These are phyloP conservation scores for Diaporthe longicolla DNA, from an alignment of 2,329 filamentous ascomycete species.

Conservation along the genomic window DNA sequence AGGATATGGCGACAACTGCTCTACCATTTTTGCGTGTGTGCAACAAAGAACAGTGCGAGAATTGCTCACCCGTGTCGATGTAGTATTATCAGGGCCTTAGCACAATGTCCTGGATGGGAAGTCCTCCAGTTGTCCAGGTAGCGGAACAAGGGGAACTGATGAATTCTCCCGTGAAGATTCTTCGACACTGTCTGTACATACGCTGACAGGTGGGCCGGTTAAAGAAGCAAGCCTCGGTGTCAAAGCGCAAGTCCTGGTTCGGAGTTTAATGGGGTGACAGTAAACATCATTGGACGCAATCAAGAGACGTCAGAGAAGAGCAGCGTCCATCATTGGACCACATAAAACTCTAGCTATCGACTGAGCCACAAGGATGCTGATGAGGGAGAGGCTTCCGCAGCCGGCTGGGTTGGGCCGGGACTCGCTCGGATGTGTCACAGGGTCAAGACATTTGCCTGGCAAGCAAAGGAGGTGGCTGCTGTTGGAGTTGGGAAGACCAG, in stretches of 20 bases:
- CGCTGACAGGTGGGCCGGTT: background rate
- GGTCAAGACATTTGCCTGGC: slow-evolving; percentile 4
- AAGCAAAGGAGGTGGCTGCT: background rate
- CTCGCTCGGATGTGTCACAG: slow-evolving; percentile 11
- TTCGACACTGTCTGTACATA: background rate
- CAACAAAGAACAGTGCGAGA: background rate
- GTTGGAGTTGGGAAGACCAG: background rate
- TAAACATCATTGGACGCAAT: background rate
- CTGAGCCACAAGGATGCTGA: background rate
- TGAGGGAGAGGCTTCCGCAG: background rate
- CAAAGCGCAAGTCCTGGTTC: slow-evolving; percentile 19
- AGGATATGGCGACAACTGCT: background rate
- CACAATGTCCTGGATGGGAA: too few relatives aligned
- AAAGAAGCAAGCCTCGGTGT: slow-evolving; percentile 2
- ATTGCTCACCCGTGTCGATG: background rate
- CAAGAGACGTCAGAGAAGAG: background rate
- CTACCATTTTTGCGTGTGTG: background rate
- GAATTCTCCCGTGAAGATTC: background rate
- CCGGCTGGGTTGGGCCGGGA: slow-evolving; percentile 2
- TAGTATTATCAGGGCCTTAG: background rate
- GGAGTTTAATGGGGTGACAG: slow-evolving; percentile 24
- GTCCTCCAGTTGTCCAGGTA: too few relatives aligned
- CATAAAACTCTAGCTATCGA: background rate
- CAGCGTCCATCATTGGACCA: background rate
- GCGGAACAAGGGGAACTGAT: background rate